Evolutionary conservation across 306 rosid species (phyloP).

Genomic region (Lablab purpureus): DNA sequence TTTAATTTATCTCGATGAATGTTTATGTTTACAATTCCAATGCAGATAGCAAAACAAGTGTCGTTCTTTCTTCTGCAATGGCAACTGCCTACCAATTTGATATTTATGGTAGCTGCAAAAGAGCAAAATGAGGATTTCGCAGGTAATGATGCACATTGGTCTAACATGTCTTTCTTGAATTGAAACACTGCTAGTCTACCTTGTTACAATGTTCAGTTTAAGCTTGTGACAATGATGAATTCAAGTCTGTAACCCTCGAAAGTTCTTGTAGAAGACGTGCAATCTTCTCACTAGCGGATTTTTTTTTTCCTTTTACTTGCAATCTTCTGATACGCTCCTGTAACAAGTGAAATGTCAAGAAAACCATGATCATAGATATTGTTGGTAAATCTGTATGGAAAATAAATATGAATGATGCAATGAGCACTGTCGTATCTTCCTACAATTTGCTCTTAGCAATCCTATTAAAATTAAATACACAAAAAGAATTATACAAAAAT

Average conservation of each 20-base stretch:
- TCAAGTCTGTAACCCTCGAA: neutral
- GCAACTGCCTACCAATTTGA: constrained; percentile 34
- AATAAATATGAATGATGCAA: constrained; percentile 5
- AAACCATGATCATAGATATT: constrained; percentile 19
- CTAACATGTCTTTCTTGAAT: constrained; percentile 19
- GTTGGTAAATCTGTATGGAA: neutral
- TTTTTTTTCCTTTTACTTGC: neutral
- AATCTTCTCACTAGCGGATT: neutral
- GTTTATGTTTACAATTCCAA: constrained; percentile 44
- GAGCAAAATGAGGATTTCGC: constrained; percentile 13
- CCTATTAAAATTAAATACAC: neutral
- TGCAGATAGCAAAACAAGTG: constrained; percentile 12
- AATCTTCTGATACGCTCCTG: constrained; percentile 29
- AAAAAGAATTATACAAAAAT: neutral
- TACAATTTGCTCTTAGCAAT: neutral
- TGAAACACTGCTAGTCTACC: constrained; percentile 13
- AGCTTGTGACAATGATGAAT: constrained; percentile 22
- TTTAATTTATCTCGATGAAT: constrained; percentile 36
- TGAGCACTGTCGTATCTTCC: neutral
- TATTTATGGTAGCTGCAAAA: neutral
- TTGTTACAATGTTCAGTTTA: constrained; percentile 20
- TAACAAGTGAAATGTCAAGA: constrained; percentile 33
- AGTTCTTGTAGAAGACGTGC: constrained; percentile 24
- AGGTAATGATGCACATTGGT: neutral
- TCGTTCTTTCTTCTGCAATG: constrained; percentile 17